Base-by-base conservation (phyloP, 192 early-diverging fungal genomes). In the Backusella australiensis region DNA sequence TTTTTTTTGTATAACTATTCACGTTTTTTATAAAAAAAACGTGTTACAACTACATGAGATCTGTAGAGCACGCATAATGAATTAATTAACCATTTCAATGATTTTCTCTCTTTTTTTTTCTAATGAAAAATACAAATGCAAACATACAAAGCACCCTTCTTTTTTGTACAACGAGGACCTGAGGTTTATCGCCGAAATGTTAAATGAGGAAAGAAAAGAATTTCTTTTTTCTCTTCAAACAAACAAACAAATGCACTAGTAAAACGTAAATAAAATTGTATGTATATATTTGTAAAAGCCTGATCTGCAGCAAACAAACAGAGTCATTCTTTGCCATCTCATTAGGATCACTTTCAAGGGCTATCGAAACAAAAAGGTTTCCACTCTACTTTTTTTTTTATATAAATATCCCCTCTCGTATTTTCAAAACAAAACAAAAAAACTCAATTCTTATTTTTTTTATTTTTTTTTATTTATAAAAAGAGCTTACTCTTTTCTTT, bases 291-390 rank as follows among this genome's bases (percentile, higher is more conserved):
- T 63, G 26, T 63, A 63, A 63, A 63, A 63, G 56, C 56, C 56
- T 63, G 56, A 63, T 63, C 56, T 63, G 56, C 56, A 63, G 56
- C 56, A 63, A 63, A 63, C 56, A 63, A 63, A 63, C 56, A 63
- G 56, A 63, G 56, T 63, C 56, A 63, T 63, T 63, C 56, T 63
- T 63, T 63, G 56, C 56, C 56, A 63, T 63, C 56, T 63, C 56
- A 29, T 23, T 63, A 63, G 26, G 56, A 29, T 29, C 56, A 63
- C 56, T 63, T 63, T 29, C 23, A 63, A 63, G 12, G 21, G 42
- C 56, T 63, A 63, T 63, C 23, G 56, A 63, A 63, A 63, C 56
- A 63, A 63, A 63, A 63, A 49, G 19, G 6, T 49, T 29, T 39
- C 38, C 38, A 39, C 9, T 39, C 11, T 39, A 39, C 38, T 11